Evolutionary conservation across 345 rosid genomes (phyloP).

Genomic region (Euphorbia lathyris): DNA sequence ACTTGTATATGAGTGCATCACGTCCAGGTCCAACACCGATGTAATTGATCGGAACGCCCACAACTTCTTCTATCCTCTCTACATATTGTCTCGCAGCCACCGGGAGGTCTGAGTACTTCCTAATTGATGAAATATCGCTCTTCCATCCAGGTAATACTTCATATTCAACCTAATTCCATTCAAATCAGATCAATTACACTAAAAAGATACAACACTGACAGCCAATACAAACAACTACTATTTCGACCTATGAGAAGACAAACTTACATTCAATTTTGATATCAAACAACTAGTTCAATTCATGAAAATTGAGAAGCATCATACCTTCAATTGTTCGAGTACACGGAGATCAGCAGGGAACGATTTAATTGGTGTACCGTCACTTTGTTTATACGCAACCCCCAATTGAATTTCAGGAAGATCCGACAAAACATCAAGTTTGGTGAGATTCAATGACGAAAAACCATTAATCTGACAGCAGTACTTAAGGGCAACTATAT

Average conservation of each 20-base stretch:
- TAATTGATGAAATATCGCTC: constrained; percentile 66
- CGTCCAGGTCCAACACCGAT: constrained; percentile 95
- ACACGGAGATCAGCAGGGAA: constrained; percentile 82
- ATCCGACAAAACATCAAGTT: constrained; percentile 90
- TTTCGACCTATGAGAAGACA: no score
- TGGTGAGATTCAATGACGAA: constrained; percentile 93
- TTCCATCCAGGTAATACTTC: constrained; percentile 93
- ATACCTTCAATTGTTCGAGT: constrained; percentile 75
- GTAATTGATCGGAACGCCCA: constrained; percentile 75
- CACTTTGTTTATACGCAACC: constrained; percentile 58
- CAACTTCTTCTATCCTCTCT: constrained; percentile 88
- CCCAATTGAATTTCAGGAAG: constrained; percentile 79
- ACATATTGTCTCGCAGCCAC: constrained; percentile 70
- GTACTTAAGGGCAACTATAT: constrained; percentile 80
- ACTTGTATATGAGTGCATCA: constrained; percentile 83
- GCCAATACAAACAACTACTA: background rate
- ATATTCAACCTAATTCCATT: constrained; percentile 68
- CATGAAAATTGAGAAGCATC: constrained; percentile 3
- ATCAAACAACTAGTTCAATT: background rate
- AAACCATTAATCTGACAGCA: constrained; percentile 90
- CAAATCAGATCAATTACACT: constrained; percentile 10
- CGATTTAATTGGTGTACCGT: constrained; percentile 77
- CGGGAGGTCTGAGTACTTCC: constrained; percentile 82
- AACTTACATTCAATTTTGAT: no score
- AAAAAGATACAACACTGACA: no score